Evolutionary conservation across 176 grass and related monocot genomes (phyloP), one percentile per base, ranked within the genome.

Genomic region (Rhipidocladum racemiflorum): DNA sequence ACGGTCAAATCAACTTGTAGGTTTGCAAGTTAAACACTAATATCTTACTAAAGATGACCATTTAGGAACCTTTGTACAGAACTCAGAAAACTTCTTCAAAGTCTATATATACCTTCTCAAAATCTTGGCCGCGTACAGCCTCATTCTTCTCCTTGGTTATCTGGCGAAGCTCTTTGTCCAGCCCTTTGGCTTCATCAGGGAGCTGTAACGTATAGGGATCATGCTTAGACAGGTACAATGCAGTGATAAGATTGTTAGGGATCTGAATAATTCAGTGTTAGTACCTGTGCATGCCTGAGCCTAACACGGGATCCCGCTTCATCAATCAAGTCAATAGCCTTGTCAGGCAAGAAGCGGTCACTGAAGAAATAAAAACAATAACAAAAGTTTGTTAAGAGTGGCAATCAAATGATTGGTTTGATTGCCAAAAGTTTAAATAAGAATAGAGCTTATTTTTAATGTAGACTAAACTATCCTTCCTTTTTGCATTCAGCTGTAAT

Each of bases 301-400:
- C 96, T 98, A 75, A 98, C 96, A 77, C 96, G 96, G 67, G 96
- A 98, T 79, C 96, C 96, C 65, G 96, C 96, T 86, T 98, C 96
- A 85, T 98, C 96, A 85, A 98, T 83, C 89, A 98, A 93, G 62
- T 98, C 96, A 80, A 98, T 98, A 77, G 96, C 96, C 77, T 95
- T 99, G 92, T 99, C 96, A 79, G 96, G 96, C 43, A 99, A 76
- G 80, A 99, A 99, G 16, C 96, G 96, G n/a, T 99, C 96, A 25
- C 96, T 99, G 83, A 78, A 86, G 65, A 80, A 57, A 81, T 5
- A 87, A 18, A 74, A 88, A 25, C 15, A 89, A 61, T 77, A 82
- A 24, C 43, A 83, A 0, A 85, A 46, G 38, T n/a, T 59, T 3
- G 21, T 90, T 88, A 65, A n/a, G 56, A 20, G 14, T 29, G 30